Evolutionary conservation across 2,329 filamentous ascomycete species (phyloP).

Genomic region (Alternaria alternata): DNA sequence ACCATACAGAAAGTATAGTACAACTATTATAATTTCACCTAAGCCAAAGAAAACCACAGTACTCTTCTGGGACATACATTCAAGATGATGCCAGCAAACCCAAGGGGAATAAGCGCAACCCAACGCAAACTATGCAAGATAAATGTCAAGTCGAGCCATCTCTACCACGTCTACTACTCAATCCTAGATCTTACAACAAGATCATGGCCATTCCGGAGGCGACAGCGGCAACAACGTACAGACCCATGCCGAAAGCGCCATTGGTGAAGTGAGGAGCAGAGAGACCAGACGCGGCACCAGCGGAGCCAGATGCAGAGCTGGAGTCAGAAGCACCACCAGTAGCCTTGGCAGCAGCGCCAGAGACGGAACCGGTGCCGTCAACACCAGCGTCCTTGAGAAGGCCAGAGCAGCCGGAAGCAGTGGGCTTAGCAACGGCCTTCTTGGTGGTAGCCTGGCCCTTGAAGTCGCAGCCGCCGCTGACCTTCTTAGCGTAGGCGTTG

Average conservation of each 20-base stretch:
- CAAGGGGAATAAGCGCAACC: conserved; percentile 19
- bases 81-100: background rate
- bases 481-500: conserved; percentile 67
- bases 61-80: background rate
- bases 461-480: conserved; percentile 73
- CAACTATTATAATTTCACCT: conserved; percentile 6
- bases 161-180: background rate
- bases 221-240: conserved; percentile 60
- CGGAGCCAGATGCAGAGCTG: conserved; percentile 20
- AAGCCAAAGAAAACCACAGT: conserved; percentile 9
- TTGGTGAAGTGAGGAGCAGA: conserved; percentile 57
- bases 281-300: conserved; percentile 52
- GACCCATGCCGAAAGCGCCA: conserved; percentile 58
- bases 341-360: conserved; percentile 41
- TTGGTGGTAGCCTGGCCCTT: conserved; percentile 69
- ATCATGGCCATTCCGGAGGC: conserved; percentile 64
- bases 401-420: conserved; percentile 62
- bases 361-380: conserved; percentile 65
- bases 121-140: conserved; percentile 20
- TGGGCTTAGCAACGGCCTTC: conserved; percentile 56
- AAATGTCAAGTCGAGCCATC: conserved; percentile 6
- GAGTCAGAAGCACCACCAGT: conserved; percentile 1
- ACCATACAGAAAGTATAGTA: background rate
- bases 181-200: conserved; percentile 56
- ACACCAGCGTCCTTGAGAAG: conserved; percentile 71